Conservation (phyloP, 305 asterid species). For the Andrographis paniculata region DNA sequence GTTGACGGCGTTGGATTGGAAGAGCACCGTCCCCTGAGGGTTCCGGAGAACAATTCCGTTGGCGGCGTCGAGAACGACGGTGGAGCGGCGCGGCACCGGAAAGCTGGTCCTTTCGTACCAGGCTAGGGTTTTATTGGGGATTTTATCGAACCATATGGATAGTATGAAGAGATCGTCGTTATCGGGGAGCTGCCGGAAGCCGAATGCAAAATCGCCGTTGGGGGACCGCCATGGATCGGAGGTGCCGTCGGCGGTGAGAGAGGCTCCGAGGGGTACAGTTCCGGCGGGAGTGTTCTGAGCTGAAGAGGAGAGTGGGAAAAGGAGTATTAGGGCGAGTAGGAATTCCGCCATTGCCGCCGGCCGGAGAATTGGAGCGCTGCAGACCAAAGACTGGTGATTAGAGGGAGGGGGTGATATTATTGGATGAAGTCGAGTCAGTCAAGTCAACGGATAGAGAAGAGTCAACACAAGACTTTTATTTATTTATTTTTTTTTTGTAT, state of each 20-base stretch:
- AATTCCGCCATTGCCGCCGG: slow-evolving; percentile 4
- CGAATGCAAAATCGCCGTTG: slow-evolving; percentile 31
- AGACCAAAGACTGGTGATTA: too few species aligned
- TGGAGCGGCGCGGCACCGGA: slow-evolving; percentile 24
- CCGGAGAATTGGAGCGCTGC: neutral
- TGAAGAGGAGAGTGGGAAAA: neutral
- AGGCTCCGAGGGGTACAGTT: slow-evolving; percentile 15
- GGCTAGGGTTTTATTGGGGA: slow-evolving; percentile 21
- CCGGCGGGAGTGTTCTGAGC: slow-evolving; percentile 18
- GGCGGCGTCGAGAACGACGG: slow-evolving; percentile 13
- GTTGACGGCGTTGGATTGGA: neutral
- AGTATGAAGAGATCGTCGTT: slow-evolving; percentile 11
- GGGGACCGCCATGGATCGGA: slow-evolving; percentile 25
- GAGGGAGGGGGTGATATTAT: neutral
- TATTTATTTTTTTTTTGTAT: too few species aligned
- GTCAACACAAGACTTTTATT: too few species aligned
- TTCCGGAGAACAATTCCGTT: slow-evolving; percentile 21
- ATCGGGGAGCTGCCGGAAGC: slow-evolving; percentile 20
- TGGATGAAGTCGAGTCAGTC: too few species aligned
- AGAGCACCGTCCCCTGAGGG: slow-evolving; percentile 1
- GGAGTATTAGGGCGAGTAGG: slow-evolving; percentile 2
- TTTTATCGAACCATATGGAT: slow-evolving; percentile 30
- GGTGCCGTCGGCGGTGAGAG: slow-evolving; percentile 16
- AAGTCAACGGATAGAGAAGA: too few species aligned
- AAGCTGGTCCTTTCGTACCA: slow-evolving; percentile 21